Conservation (phyloP, 2,329 filamentous ascomycete genomes). For the Neobulgaria alba region DNA sequence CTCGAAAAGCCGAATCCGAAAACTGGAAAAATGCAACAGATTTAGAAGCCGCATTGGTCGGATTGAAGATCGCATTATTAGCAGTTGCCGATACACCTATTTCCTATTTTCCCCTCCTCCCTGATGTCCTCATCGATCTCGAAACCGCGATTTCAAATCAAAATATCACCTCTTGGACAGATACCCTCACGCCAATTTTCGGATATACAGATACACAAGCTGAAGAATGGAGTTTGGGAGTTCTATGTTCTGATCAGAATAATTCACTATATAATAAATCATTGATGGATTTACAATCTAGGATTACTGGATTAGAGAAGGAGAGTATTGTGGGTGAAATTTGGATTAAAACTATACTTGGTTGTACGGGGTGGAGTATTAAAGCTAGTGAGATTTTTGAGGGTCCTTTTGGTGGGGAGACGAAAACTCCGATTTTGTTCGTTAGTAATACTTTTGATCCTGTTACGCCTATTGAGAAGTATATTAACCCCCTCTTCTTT, state of each 20-base stretch:
- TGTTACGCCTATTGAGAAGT: slow-evolving; percentile 22
- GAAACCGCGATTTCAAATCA: background rate
- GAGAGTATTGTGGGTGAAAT: background rate
- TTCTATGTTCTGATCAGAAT: background rate
- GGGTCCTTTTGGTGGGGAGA: slow-evolving; percentile 28
- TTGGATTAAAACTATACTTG: background rate
- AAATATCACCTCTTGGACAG: background rate
- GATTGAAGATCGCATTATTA: background rate
- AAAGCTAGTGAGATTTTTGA: slow-evolving; percentile 9
- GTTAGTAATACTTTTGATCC: slow-evolving; percentile 30
- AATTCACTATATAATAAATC: background rate
- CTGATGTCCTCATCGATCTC: background rate
- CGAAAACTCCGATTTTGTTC: slow-evolving; percentile 29
- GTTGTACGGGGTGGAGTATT: slow-evolving; percentile 27
- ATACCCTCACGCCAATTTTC: background rate
- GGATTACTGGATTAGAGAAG: background rate
- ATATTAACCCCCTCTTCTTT: too few species aligned
- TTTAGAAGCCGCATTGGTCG: slow-evolving; percentile 7
- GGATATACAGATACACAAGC: background rate
- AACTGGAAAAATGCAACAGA: slow-evolving; percentile 11
- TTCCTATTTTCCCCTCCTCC: background rate
- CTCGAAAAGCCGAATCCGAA: slow-evolving; percentile 10
- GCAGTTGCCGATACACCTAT: background rate
- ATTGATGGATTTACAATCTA: background rate
- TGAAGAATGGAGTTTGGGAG: background rate